phyloP scores from a whole-genome alignment of 192 early-diverging fungal species.

The Rhizophlyctis rosea region DNA sequence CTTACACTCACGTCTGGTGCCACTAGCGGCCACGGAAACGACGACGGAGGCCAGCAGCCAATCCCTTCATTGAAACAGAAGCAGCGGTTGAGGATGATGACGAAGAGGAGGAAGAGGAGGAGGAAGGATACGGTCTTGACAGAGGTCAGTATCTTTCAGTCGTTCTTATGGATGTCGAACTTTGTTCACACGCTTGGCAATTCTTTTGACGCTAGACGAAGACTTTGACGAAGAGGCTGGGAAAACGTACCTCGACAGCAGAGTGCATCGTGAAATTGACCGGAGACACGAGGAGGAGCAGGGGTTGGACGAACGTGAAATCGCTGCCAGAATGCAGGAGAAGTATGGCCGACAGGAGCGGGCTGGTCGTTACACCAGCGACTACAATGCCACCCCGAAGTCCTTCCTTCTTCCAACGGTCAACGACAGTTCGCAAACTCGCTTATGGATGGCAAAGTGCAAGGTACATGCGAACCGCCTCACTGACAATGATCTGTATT shows the following conservation, averaged over 20 bases:
- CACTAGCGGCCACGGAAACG: not conserved
- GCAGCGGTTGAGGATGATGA: constrained; percentile 75
- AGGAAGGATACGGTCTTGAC: constrained; percentile 45
- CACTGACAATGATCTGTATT: not conserved
- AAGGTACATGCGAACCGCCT: constrained; percentile 35
- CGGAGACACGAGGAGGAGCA: constrained; percentile 60
- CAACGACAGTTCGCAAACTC: constrained; percentile 83
- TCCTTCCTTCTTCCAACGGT: constrained; percentile 77
- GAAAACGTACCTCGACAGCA: constrained; percentile 49
- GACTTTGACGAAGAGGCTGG: constrained; percentile 72
- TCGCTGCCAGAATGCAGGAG: constrained; percentile 70
- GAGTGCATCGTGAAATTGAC: constrained; percentile 67
- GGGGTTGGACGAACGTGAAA: constrained; percentile 76
- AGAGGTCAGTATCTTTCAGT: not conserved
- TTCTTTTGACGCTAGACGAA: constrained; percentile 46
- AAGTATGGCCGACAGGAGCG: constrained; percentile 66
- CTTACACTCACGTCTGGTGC: not conserved
- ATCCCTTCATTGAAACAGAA: constrained; percentile 65
- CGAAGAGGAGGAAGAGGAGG: constrained; percentile 72
- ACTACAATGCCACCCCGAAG: constrained; percentile 68
- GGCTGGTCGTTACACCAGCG: constrained; percentile 38
- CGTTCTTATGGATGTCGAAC: not conserved
- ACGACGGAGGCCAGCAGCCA: constrained; percentile 13
- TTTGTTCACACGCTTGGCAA: not conserved
- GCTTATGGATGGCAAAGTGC: constrained; percentile 89